Evolutionary conservation across 1,139 yeast genomes (phyloP).

Genomic region (Suhomyces choctaworum): DNA sequence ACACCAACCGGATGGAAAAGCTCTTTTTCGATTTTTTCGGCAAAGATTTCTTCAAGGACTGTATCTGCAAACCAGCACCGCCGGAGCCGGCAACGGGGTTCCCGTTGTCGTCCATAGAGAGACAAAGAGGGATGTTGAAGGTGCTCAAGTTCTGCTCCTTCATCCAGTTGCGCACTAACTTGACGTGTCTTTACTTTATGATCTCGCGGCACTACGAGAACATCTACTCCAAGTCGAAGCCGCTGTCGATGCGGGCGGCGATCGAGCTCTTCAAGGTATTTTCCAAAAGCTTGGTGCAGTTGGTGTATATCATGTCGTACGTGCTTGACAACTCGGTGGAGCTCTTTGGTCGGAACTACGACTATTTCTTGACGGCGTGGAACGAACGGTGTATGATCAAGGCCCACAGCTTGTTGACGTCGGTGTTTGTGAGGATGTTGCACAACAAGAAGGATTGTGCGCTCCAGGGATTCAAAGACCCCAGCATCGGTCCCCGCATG

Average conservation of each 20-base stretch:
- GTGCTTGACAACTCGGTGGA: constrained; percentile 47
- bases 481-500: constrained; percentile 27
- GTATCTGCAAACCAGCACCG: constrained; percentile 37
- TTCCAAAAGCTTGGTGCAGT: constrained; percentile 44
- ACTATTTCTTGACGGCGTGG: constrained; percentile 38
- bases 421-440: constrained; percentile 43
- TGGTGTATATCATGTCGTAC: constrained; percentile 48
- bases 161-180: constrained; percentile 41
- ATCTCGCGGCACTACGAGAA: constrained; percentile 46
- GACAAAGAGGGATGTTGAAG: constrained; percentile 23
- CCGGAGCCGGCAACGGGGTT: constrained; percentile 18
- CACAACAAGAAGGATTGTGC: constrained; percentile 42
- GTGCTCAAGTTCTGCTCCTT: constrained; percentile 40
- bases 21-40: constrained; percentile 42
- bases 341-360: constrained; percentile 45
- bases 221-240: constrained; percentile 29
- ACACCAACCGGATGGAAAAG: constrained; percentile 42
- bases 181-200: constrained; percentile 47
- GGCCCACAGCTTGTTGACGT: constrained; percentile 42
- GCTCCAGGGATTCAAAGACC: constrained; percentile 22
- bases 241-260: constrained; percentile 42
- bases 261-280: constrained; percentile 47
- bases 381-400: constrained; percentile 48
- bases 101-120: constrained; percentile 17
- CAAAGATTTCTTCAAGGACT: constrained; percentile 45